These are phyloP conservation scores for Apiospora rasikravindrae DNA, from an alignment of 2,329 filamentous ascomycete species.

Conservation along the genomic window DNA sequence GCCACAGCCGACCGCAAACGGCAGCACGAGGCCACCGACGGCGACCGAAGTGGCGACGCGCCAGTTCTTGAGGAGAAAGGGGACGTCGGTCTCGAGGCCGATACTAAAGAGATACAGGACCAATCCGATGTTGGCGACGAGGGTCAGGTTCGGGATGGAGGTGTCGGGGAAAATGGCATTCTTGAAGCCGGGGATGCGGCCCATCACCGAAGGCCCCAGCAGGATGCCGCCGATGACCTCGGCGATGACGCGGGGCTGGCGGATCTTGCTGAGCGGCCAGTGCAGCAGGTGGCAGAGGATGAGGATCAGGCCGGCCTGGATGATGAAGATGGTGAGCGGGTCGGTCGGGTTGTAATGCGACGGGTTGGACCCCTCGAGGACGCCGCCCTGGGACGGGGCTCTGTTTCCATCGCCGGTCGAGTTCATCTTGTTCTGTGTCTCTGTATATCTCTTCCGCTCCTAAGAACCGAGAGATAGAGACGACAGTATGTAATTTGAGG, in stretches of 20 bases:
- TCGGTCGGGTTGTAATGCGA: conserved; percentile 71
- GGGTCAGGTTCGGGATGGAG: conserved; percentile 69
- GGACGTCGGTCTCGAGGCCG: conserved; percentile 75
- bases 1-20: conserved; percentile 72
- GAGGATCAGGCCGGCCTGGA: conserved; percentile 77
- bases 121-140: conserved; percentile 75
- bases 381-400: conserved; percentile 58
- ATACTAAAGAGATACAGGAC: conserved; percentile 78
- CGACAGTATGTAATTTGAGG: neutral
- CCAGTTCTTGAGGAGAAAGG: conserved; percentile 73
- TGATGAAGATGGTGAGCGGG: conserved; percentile 77
- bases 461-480: neutral
- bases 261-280: conserved; percentile 72
- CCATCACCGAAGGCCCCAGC: conserved; percentile 76
- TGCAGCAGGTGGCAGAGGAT: conserved; percentile 75
- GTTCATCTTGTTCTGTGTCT: conserved; percentile 18
- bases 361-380: conserved; percentile 74
- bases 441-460: neutral
- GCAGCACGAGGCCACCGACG: conserved; percentile 71
- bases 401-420: conserved; percentile 35
- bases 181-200: conserved; percentile 72
- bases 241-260: conserved; percentile 77
- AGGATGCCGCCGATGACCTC: conserved; percentile 79
- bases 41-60: conserved; percentile 71
- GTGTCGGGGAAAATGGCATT: conserved; percentile 66